Percentiles rank a stretch among this genome's conserved stretches.
These are phyloP conservation scores for Vaccinium vitisidaea DNA, from an alignment of 148 eudicot genomes.

Conservation along the genomic window DNA sequence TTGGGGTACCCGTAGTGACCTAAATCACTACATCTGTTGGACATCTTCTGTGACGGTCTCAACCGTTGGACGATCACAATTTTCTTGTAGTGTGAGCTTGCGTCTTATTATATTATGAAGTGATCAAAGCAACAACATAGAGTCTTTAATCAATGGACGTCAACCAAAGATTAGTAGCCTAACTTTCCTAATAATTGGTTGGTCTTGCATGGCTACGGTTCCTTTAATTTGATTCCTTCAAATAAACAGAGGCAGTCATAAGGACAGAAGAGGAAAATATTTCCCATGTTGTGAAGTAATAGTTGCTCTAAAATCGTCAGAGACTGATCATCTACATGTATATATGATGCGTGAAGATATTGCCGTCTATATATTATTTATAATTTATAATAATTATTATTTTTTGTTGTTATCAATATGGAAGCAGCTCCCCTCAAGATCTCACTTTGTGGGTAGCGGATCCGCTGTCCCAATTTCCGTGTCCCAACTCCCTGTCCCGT, in stretches of 20 bases:
- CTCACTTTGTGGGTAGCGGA: too few species aligned
- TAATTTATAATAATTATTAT: background rate
- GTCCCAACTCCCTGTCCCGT: too few species aligned
- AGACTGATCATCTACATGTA: background rate
- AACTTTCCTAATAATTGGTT: background rate
- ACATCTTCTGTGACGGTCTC: too few species aligned
- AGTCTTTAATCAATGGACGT: background rate
- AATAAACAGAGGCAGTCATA: background rate
- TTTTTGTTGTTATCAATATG: background rate
- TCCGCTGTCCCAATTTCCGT: too few species aligned
- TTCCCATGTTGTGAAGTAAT: background rate
- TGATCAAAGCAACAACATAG: background rate
- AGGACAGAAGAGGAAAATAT: background rate
- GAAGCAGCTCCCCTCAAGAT: too few species aligned
- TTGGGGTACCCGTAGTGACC: too few species aligned
- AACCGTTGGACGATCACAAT: too few species aligned
- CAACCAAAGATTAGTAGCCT: background rate
- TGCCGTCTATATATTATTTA: too few species aligned
- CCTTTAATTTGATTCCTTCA: background rate
- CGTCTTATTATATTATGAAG: background rate
- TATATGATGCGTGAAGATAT: too few species aligned
- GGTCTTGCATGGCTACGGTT: too few species aligned
- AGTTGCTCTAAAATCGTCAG: background rate
- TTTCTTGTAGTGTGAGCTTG: too few species aligned
- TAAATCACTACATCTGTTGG: too few species aligned